A percentile compares a stretch with the other conserved stretches of the same genome.
These are phyloP conservation scores for Panaeolus cyanescens DNA, from an alignment of 768 basidiomycete genomes.

Conservation along the genomic window DNA sequence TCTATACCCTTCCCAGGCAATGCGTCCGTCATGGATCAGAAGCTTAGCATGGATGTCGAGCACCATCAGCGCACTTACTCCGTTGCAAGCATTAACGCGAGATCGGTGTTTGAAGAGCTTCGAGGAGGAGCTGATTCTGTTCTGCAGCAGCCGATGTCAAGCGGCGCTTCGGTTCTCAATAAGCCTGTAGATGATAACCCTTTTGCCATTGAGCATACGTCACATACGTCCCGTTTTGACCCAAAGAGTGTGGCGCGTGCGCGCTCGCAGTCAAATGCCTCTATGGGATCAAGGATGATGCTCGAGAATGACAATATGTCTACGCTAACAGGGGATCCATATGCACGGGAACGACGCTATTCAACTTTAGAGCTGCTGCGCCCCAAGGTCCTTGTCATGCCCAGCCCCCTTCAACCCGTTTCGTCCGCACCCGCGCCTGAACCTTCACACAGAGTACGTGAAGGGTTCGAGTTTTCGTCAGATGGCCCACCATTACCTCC, in stretches of 20 bases:
- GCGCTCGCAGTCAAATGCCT: slow-evolving; percentile 64
- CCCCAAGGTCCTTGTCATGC: slow-evolving; percentile 95
- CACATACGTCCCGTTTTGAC: slow-evolving; percentile 74
- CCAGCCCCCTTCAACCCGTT: slow-evolving; percentile 73
- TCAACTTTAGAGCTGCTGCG: slow-evolving; percentile 81
- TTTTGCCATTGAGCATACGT: slow-evolving; percentile 68
- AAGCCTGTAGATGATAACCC: slow-evolving; percentile 57
- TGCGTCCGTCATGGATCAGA: slow-evolving; percentile 32
- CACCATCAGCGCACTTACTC: slow-evolving; percentile 51
- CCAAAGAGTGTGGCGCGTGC: slow-evolving; percentile 64
- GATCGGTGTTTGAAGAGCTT: slow-evolving; percentile 36
- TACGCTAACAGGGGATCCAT: slow-evolving; percentile 39
- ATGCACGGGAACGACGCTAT: slow-evolving; percentile 53
- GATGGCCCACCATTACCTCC: slow-evolving; percentile 82
- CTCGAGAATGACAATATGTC: slow-evolving; percentile 55
- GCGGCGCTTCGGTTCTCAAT: slow-evolving; percentile 46
- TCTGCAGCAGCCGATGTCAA: slow-evolving; percentile 35
- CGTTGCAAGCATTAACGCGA: slow-evolving; percentile 51
- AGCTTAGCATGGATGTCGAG: slow-evolving; percentile 12
- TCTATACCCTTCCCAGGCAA: slow-evolving; percentile 39
- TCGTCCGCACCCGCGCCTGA: slow-evolving; percentile 34
- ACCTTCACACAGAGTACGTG: slow-evolving; percentile 34
- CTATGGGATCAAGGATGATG: slow-evolving; percentile 65
- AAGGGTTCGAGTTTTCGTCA: slow-evolving; percentile 63
- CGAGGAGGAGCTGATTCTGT: slow-evolving; percentile 32